Evolutionary conservation across 345 rosid species (phyloP).

Genomic region (Gossypium stocksii): DNA sequence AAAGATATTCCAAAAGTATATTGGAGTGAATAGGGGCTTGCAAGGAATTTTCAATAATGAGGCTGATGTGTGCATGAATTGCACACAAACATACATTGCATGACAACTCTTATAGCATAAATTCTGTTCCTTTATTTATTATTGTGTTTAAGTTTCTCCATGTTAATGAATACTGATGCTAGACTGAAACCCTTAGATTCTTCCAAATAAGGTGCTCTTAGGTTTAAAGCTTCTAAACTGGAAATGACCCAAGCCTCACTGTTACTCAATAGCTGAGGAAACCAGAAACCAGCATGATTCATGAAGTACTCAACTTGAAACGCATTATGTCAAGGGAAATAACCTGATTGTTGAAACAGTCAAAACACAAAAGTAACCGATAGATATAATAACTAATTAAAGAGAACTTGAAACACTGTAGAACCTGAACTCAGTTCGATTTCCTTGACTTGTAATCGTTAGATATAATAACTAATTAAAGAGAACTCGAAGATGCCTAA

Average conservation of each 20-base stretch:
- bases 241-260: not conserved
- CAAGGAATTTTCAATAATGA: not conserved
- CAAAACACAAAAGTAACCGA: not conserved
- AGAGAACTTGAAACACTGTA: not conserved
- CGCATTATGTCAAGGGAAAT: not conserved
- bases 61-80: not conserved
- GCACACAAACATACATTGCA: not conserved
- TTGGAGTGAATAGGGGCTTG: not conserved
- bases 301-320: not conserved
- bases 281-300: not conserved
- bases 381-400: too few relatives aligned
- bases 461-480: not conserved
- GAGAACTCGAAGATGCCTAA: not conserved
- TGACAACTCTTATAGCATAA: not conserved
- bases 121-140: not conserved
- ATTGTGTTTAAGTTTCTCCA: not conserved
- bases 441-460: not conserved
- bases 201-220: not conserved
- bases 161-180: not conserved
- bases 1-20: constrained; percentile 19
- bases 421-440: not conserved
- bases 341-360: not conserved
- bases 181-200: not conserved
- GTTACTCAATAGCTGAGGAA: not conserved
- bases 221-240: constrained; percentile 2